Conservation (phyloP, 2,329 filamentous ascomycete species). For the Clonostachys solani region DNA sequence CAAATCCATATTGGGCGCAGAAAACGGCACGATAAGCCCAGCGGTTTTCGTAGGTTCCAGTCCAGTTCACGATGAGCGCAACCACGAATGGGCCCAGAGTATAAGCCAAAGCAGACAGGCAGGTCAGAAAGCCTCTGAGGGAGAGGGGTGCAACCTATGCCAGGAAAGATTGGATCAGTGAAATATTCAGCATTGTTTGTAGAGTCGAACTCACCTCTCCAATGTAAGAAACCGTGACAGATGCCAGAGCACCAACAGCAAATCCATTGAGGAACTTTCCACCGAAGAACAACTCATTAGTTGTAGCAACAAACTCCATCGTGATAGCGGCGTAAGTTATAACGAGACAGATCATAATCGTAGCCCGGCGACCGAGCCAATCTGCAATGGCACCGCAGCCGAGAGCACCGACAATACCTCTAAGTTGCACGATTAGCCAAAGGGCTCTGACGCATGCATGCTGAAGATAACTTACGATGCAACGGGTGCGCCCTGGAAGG, state of each 20-base stretch:
- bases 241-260: slow-evolving; percentile 17
- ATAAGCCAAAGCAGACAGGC: slow-evolving; percentile 19
- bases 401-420: slow-evolving; percentile 19
- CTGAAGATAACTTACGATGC: slow-evolving; percentile 18
- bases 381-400: slow-evolving; percentile 26
- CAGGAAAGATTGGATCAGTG: neutral
- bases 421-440: slow-evolving; percentile 5
- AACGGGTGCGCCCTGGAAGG: slow-evolving; percentile 34
- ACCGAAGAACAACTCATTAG: slow-evolving; percentile 31
- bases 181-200: too few relatives aligned
- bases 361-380: slow-evolving; percentile 22
- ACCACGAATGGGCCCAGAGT: slow-evolving; percentile 22
- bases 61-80: slow-evolving; percentile 23
- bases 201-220: slow-evolving; percentile 15
- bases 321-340: slow-evolving; percentile 29
- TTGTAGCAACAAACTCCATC: slow-evolving; percentile 32
- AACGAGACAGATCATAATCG: slow-evolving; percentile 25
- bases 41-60: slow-evolving; percentile 13
- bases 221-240: slow-evolving; percentile 20
- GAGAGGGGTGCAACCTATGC: slow-evolving; percentile 16
- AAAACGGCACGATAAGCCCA: slow-evolving; percentile 27
- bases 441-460: neutral
- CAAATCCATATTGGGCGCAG: slow-evolving; percentile 24
- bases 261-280: slow-evolving; percentile 38
- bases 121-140: slow-evolving; percentile 19